Base-by-base conservation (phyloP, 176 grass and related monocot species). In the Puya raimondii region DNA sequence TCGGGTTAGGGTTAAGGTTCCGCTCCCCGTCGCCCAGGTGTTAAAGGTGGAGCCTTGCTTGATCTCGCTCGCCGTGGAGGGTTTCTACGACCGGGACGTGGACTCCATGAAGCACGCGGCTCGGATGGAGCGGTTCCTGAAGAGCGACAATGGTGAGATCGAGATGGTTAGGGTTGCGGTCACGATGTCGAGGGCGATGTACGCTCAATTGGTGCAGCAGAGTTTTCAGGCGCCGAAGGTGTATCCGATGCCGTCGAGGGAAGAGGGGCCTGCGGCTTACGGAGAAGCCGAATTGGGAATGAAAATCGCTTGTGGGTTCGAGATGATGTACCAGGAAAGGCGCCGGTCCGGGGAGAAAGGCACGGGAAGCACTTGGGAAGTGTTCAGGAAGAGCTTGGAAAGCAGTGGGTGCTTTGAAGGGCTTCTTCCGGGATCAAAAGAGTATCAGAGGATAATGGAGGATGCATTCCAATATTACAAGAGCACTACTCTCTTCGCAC, bases 311-410 rank as follows among this genome's bases (percentile, higher is more conserved):
- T 99, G 89, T 1, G 94, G 94, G 48, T 88, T 99, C 64, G 94
- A 99, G 81, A 99, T 93, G 94, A 90, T 99, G 80, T 99, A 99
- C 25, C 89, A 99, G 83, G 89, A 88, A 68, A 99, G 89, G 67
- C 53, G 25, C 22, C 68, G 58, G 4, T 68, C 88, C 67, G 84
- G 66, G 14, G 79, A 85, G 75, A 77, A 90, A 90, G 89, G 86
- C 12, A 97, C 70, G 76, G 84, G 86, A 23, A 80, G 83, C 78
- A 88, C 94, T 6, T 99, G 89, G 94, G 86, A 92, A 67, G 82
- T 80, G 72, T 99, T 90, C 72, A 80, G 59, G 78, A 82, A 84
- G 77, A 93, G 72, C 69, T 81, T 99, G 63, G 94, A 99, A 80
- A 70, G 71, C 3, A 57, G 82, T 50, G 89, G 94, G 1, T 99